These are phyloP conservation scores for Phlebopus sp. DNA, from an alignment of 1,284 basidiomycete species.

Conservation along the genomic window DNA sequence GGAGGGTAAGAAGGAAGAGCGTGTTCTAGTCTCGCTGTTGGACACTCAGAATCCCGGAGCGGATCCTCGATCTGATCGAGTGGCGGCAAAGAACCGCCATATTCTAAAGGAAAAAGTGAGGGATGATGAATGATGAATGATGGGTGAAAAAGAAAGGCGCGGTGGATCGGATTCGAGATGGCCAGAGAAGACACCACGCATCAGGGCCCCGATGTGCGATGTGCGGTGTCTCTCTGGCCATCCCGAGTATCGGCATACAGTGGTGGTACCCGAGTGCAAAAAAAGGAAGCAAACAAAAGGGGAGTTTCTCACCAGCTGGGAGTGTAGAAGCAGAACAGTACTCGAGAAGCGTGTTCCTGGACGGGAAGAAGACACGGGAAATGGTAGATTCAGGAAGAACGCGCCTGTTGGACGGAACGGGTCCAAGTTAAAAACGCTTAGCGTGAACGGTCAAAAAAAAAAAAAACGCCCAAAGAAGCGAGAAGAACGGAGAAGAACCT, in stretches of 20 bases:
- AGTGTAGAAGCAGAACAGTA: conserved; percentile 25
- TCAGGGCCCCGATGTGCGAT: no score
- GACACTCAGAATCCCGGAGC: conserved; percentile 25
- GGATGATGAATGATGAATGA: conserved; percentile 6
- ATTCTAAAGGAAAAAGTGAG: conserved; percentile 41
- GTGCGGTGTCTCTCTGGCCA: no score
- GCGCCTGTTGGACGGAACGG: conserved; percentile 41
- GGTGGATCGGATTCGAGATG: no score
- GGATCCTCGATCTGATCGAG: conserved; percentile 48
- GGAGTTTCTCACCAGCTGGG: conserved; percentile 22
- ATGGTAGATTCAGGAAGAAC: conserved; percentile 68
- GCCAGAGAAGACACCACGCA: no score
- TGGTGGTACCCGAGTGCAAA: no score
- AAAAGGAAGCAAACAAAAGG: no score
- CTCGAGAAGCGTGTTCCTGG: conserved; percentile 48
- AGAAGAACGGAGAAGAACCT: conserved; percentile 26
- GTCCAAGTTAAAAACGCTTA: conserved; percentile 11
- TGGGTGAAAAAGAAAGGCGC: conserved; percentile 4
- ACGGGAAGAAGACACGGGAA: conserved; percentile 72
- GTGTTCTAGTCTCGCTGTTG: not conserved
- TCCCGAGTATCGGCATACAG: no score
- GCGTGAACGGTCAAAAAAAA: no score
- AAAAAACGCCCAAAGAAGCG: not conserved
- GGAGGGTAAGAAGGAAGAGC: not conserved
- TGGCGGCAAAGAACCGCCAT: conserved; percentile 53